Evolutionary conservation across 2,329 filamentous ascomycete genomes (phyloP), one percentile per base, ranked within the genome.

Genomic region (Aspergillus sp.): DNA sequence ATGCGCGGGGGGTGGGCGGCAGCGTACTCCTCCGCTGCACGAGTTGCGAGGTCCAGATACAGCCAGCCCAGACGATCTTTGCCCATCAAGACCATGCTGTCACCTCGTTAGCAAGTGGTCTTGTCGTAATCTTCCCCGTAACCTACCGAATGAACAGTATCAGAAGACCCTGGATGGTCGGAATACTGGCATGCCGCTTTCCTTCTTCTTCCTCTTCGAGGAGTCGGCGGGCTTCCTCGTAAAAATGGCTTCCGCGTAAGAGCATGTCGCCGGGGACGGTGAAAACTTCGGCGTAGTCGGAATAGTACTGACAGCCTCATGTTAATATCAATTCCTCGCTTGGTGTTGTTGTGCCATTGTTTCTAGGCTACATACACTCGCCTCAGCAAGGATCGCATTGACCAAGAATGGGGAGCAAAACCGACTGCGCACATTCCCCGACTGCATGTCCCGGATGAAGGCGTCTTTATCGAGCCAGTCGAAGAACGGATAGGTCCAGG

Each of bases 341-440:
- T 30, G 6, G 10, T 45, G 42, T 22, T 13, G 17, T 35, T 22
- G 26, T 26, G 24, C 19, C 17, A 26, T 45, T 30, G 11, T 32
- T 26, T 49, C 35, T 20, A 49, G 36, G 14, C 11, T 30, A 63
- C 67, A 52, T 59, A 69, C 67, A 59, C 68, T 66, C 32, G 66
- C 64, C 47, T 67, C 62, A 11, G 65, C 57, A 1, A 71, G 56
- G 20, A 71, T 66, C n/a, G 61, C 59, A 52, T 71, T 71, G 22
- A 71, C 68, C 40, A 71, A 56, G 41, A 67, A 70, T 2, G 67
- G 63, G 1, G 67, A 67, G 54, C 69, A 71, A 46, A 64, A 70
- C 9, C 44, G 54, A 9, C 59, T 62, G 5, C 64, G 41, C 17
- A 66, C 20, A 17, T 65, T 48, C 7, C 62, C 61, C 5, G 53